Base-by-base conservation (phyloP, 345 rosid species). In the Brassica rapa region DNA sequence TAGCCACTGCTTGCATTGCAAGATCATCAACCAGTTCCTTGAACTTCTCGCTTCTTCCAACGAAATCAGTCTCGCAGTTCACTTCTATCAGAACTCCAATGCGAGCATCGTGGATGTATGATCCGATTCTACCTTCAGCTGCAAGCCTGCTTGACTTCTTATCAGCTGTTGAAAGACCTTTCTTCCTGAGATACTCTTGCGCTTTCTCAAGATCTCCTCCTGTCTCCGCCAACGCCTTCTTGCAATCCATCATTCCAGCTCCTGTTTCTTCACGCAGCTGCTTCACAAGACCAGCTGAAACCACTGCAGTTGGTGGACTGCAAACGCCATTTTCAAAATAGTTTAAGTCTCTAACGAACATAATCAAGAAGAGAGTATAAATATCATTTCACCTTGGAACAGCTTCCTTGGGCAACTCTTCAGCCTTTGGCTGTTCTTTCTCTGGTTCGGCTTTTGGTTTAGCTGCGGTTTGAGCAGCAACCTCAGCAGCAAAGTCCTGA, bases 171-270 rank as follows among this genome's bases (percentile, higher is more conserved):
- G 98, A 89, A 59, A 91, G 97, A 63, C 97, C 99, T 75, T 95
- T 95, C 92, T 91, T 92, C 75, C 99, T 85, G 27, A 92, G 98
- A 76, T 88, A 91, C 71, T 94, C 98, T 75, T 94, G 97, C 61
- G 97, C 99, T 86, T 89, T 94, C 85, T 91, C 94, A 24, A 92
- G 91, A 74, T 94, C 88, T 12, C 98, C 98, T 74, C 86, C 97
- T 23, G 93, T 89, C 85, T 92, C 97, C 1, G 99, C 82, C 35
- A 94, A 83, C 59, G 98, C 97, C 79, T 91, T 94, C 88, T 92
- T 94, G 89, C 99, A 92, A 82, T 94, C 97, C 99, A 92, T 92
- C 98, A 92, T 94, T 33, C 98, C 99, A 0, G 98, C 99, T 81
- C 99, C 98, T 2, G 94, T 91, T 85, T 95, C 98, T 70, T 92